These are phyloP conservation scores for Stachybotrys echinatus DNA, from an alignment of 2,329 filamentous ascomycete species.

Conservation along the genomic window DNA sequence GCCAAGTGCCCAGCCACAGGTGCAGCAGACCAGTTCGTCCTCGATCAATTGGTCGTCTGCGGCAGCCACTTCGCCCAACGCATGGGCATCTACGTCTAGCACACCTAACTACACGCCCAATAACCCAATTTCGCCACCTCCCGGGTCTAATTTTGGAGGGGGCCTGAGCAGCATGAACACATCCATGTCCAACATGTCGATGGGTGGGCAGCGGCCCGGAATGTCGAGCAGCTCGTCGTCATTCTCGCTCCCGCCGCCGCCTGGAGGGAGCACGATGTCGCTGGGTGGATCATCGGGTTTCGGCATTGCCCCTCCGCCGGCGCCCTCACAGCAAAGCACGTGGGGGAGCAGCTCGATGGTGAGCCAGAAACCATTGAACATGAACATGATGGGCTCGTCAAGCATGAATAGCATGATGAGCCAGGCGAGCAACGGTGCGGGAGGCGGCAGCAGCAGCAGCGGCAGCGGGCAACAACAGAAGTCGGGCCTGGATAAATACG, in stretches of 20 bases:
- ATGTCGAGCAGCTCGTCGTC: constrained; percentile 30
- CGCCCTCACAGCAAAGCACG: constrained; percentile 15
- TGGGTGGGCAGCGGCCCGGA: constrained; percentile 37
- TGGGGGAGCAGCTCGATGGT: constrained; percentile 14
- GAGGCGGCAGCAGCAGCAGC: constrained; percentile 21
- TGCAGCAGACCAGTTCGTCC: constrained; percentile 20
- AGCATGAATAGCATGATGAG: constrained; percentile 18
- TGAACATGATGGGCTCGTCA: constrained; percentile 7
- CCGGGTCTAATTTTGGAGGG: constrained; percentile 25
- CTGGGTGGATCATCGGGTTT: constrained; percentile 31
- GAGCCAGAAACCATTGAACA: constrained; percentile 6
- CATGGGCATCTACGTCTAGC: constrained; percentile 40
- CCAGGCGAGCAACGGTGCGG: constrained; percentile 13
- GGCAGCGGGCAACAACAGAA: constrained; percentile 28
- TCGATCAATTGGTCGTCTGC: constrained; percentile 48
- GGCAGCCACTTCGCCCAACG: constrained; percentile 29
- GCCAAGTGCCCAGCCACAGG: constrained; percentile 19
- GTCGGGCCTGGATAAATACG: constrained; percentile 61
- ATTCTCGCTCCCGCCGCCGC: constrained; percentile 55
- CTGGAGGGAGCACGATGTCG: constrained; percentile 14
- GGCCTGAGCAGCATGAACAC: constrained; percentile 33
- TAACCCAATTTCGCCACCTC: constrained; percentile 10
- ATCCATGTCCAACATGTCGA: constrained; percentile 43
- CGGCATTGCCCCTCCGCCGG: constrained; percentile 41
- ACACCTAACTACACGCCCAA: constrained; percentile 20